phyloP scores from a whole-genome alignment of 140 eudicot species.

The Erigeron philadelphicus region DNA sequence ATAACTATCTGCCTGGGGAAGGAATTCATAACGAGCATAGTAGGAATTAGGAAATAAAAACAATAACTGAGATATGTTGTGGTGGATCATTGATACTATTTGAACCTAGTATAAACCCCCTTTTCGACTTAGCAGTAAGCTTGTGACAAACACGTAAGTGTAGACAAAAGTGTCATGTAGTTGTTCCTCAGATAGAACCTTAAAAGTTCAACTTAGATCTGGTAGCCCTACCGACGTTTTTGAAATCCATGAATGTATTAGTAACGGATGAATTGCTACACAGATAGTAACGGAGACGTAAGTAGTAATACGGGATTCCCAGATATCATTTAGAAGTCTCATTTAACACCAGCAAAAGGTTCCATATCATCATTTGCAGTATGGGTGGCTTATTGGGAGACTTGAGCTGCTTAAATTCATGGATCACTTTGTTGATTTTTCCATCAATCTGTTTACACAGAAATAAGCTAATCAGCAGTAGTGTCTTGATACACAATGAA shows the following conservation, averaged over 20 bases:
- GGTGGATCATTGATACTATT: constrained; percentile 84
- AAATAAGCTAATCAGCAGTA: constrained; percentile 21
- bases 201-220: constrained; percentile 70
- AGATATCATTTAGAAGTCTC: constrained; percentile 45
- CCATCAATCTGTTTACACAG: constrained; percentile 73
- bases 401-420: too few species aligned
- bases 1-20: not conserved
- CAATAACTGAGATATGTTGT: constrained; percentile 58
- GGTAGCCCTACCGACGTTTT: constrained; percentile 92
- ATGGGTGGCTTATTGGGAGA: too few species aligned
- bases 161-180: constrained; percentile 14
- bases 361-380: too few species aligned
- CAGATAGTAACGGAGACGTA: constrained; percentile 21
- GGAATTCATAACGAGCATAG: not conserved
- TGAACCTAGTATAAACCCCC: constrained; percentile 92
- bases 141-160: constrained; percentile 90
- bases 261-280: constrained; percentile 55
- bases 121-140: constrained; percentile 75
- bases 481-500: not conserved
- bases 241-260: constrained; percentile 40
- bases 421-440: constrained; percentile 56
- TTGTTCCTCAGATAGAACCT: not conserved
- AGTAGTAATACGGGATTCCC: not conserved
- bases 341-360: not conserved
- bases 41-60: not conserved